phyloP scores from a whole-genome alignment of 345 rosid genomes.

The Populus davidiana region DNA sequence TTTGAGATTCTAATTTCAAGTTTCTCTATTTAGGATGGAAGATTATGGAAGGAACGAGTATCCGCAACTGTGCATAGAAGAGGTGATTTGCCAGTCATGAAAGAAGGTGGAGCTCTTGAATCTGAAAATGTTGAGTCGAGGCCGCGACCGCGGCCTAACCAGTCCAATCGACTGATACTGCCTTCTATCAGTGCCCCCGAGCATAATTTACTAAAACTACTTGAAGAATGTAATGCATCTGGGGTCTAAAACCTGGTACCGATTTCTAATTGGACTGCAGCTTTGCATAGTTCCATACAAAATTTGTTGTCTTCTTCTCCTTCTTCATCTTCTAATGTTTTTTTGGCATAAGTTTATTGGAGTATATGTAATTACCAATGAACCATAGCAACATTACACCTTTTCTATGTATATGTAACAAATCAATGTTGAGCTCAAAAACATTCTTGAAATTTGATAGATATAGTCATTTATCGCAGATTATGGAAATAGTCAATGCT shows the following conservation, averaged over 20 bases:
- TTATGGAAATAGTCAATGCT: not conserved
- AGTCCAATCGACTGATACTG: slow-evolving; percentile 51
- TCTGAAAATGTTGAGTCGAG: slow-evolving; percentile 37
- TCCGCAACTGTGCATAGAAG: slow-evolving; percentile 56
- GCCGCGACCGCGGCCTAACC: slow-evolving; percentile 41
- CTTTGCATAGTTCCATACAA: not conserved
- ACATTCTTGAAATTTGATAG: not conserved
- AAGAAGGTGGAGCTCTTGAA: slow-evolving; percentile 53
- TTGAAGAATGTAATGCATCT: slow-evolving; percentile 71
- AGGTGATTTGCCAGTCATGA: slow-evolving; percentile 59
- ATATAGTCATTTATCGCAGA: not conserved
- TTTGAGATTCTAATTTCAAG: slow-evolving; percentile 7
- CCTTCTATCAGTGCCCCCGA: slow-evolving; percentile 95
- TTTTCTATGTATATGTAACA: not conserved
- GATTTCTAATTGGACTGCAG: not conserved
- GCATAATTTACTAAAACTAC: slow-evolving; percentile 71
- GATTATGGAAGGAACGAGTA: slow-evolving; percentile 89
- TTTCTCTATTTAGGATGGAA: slow-evolving; percentile 60
- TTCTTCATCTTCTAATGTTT: not conserved
- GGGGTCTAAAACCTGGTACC: slow-evolving; percentile 38
- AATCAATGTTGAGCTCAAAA: not conserved
- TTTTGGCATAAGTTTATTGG: not conserved
- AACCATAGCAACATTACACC: not conserved
- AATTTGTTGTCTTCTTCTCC: not conserved
- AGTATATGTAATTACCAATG: not conserved